Conservation (phyloP, 202 grass and related monocot species). For the Panicum virgatum region DNA sequence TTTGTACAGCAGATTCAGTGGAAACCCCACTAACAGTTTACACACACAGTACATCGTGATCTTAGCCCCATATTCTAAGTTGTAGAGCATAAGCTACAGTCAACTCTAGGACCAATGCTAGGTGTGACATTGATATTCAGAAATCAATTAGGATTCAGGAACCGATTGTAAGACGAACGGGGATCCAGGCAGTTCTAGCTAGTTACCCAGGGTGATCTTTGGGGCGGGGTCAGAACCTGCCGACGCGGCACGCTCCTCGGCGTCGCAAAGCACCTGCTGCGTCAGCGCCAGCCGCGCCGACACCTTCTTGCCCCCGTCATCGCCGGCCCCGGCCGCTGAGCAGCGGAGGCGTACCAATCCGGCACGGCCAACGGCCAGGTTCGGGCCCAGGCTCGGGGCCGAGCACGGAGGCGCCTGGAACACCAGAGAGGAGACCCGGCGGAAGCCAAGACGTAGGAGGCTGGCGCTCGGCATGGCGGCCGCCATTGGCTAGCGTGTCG, state of each 20-base stretch:
- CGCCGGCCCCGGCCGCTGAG: conserved; percentile 48
- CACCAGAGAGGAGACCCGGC: conserved; percentile 29
- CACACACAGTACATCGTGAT: neutral
- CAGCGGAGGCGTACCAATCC: conserved; percentile 48
- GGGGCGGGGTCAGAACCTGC: conserved; percentile 63
- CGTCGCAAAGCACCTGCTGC: conserved; percentile 71
- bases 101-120: neutral
- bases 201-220: conserved; percentile 72
- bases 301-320: conserved; percentile 52
- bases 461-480: conserved; percentile 36
- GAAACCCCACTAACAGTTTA: too few species aligned
- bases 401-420: conserved; percentile 1
- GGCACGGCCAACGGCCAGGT: conserved; percentile 28
- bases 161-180: neutral
- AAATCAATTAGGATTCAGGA: neutral
- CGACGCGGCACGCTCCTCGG: conserved; percentile 67
- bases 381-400: conserved; percentile 13
- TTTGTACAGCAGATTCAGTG: neutral
- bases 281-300: conserved; percentile 72
- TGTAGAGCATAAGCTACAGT: neutral
- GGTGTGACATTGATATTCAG: neutral
- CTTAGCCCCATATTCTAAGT: neutral
- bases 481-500: conserved; percentile 55
- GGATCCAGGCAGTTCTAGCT: neutral
- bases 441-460: conserved; percentile 50